phyloP scores from a whole-genome alignment of 1,139 yeast species.

The Candida pseudocylindracea region DNA sequence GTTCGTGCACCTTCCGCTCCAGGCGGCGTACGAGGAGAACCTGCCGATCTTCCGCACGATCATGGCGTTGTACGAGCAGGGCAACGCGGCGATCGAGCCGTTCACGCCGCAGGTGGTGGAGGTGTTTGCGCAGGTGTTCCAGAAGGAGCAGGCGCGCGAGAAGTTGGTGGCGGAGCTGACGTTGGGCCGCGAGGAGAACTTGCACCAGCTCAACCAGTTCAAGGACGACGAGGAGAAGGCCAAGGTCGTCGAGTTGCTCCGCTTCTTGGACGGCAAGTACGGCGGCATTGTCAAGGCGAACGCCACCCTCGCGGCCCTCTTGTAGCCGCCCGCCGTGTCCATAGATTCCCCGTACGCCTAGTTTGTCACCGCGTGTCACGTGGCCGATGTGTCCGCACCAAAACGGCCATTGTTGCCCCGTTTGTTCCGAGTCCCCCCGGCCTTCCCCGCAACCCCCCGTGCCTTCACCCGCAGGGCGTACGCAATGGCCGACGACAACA shows the following conservation, averaged over 20 bases:
- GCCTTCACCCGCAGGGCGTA: too few relatives aligned
- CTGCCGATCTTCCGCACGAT: constrained; percentile 72
- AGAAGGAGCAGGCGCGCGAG: constrained; percentile 48
- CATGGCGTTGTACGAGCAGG: constrained; percentile 43
- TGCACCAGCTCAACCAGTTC: constrained; percentile 62
- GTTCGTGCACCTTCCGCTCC: constrained; percentile 62
- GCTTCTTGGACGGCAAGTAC: constrained; percentile 31
- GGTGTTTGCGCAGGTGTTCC: constrained; percentile 48
- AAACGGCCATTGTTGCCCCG: too few relatives aligned
- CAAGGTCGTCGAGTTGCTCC: constrained; percentile 49
- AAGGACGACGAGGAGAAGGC: constrained; percentile 39
- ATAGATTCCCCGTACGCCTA: too few relatives aligned
- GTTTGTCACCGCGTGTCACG: too few relatives aligned
- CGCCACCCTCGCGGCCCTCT: too few relatives aligned
- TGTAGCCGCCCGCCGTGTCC: too few relatives aligned
- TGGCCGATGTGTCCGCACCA: too few relatives aligned
- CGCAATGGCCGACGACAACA: too few relatives aligned
- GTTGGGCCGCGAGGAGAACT: constrained; percentile 63
- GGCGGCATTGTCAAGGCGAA: neutral
- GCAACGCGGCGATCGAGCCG: constrained; percentile 29
- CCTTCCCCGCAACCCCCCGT: too few relatives aligned
- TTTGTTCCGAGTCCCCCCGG: too few relatives aligned
- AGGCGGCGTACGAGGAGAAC: constrained; percentile 82
- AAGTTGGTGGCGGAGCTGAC: constrained; percentile 53
- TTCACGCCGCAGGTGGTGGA: constrained; percentile 46